Base-by-base conservation (phyloP, 1,139 yeast species). In the Yamadazyma sp. region DNA sequence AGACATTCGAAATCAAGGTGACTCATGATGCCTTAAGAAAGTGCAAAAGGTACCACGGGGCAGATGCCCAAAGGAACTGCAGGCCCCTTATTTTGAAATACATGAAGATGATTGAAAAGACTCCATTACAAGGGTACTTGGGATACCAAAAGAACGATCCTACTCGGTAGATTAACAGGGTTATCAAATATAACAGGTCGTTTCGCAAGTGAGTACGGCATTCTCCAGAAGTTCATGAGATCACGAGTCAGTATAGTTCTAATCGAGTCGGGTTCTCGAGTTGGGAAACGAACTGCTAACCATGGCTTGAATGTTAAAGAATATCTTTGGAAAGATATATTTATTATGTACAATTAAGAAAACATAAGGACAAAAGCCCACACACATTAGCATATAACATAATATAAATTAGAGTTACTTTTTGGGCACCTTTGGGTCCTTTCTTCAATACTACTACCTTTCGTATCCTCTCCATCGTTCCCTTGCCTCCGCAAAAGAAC, bases 111-210 rank as follows among this genome's bases (percentile, higher is more conserved):
- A 70, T 85, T 45, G 91, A 87, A 47, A 65, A 73, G 37, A 76
- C 83, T 54, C 78, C 81, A 50, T 73, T 83, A 46, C 75, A 79
- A 53, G 95, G 95, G 34, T 85, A 75, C 64, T 69, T 83, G 61
- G 91, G 88, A 16, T 86, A 86, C 70, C 94, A 86, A 66, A 83
- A 86, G 76, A 85, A 84, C 66, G 95, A 86, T 61, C 91, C 91
- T 38, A 73, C 86, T 38, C 83, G 33, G 20, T 35, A 35, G n/a
- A n/a, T n/a, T n/a, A n/a, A n/a, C n/a, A n/a, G n/a, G n/a, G 26
- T 15, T 15, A 30, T 30, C 6, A 12, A 9, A 10, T 17, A 17
- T 17, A 11, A 24, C n/a, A 24, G 26, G 26, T 5, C n/a, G n/a
- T 9, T 24, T 10, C 11, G 5, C n/a, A 9, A 24, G 9, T 10